Percentiles rank a stretch among this genome's conserved stretches.
Evolutionary conservation across 1,139 yeast genomes (phyloP).

Genomic region (Sugiyamaella neomexicana): DNA sequence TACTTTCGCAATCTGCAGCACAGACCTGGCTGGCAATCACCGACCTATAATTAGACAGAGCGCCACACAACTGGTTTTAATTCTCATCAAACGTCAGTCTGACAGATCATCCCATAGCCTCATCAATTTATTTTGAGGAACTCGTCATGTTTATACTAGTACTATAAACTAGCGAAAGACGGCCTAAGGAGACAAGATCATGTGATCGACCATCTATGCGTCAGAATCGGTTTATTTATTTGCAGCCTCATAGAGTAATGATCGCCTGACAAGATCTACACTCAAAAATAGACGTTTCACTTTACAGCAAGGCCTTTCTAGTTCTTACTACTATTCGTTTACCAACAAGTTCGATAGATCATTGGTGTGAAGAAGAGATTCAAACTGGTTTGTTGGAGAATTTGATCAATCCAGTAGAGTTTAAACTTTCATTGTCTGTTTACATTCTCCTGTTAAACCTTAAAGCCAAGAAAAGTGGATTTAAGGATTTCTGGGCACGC

Average conservation of each 20-base stretch:
- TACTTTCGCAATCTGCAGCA: too few relatives aligned
- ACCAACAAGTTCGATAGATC: not conserved
- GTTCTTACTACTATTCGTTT: not conserved
- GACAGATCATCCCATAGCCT: too few relatives aligned
- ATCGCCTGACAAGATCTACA: not conserved
- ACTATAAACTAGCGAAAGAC: too few relatives aligned
- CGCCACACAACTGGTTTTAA: too few relatives aligned
- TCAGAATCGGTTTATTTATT: slow-evolving; percentile 4
- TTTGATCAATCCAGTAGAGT: not conserved
- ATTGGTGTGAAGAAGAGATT: too few relatives aligned
- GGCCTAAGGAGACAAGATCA: not conserved
- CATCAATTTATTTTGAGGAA: too few relatives aligned
- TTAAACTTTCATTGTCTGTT: slow-evolving; percentile 1
- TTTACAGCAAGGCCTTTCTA: not conserved
- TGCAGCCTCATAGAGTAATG: slow-evolving; percentile 3
- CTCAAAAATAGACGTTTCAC: not conserved
- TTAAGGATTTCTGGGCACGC: not conserved
- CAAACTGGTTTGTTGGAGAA: not conserved
- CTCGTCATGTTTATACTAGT: too few relatives aligned
- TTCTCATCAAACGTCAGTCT: too few relatives aligned
- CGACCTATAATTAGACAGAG: too few relatives aligned
- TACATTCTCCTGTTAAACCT: slow-evolving; percentile 9
- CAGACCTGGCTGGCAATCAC: too few relatives aligned
- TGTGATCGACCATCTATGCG: not conserved
- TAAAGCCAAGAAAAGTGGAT: slow-evolving; percentile 2